Evolutionary conservation across 805 yeast species (phyloP).

Genomic region (Myxozyma nipponensis): DNA sequence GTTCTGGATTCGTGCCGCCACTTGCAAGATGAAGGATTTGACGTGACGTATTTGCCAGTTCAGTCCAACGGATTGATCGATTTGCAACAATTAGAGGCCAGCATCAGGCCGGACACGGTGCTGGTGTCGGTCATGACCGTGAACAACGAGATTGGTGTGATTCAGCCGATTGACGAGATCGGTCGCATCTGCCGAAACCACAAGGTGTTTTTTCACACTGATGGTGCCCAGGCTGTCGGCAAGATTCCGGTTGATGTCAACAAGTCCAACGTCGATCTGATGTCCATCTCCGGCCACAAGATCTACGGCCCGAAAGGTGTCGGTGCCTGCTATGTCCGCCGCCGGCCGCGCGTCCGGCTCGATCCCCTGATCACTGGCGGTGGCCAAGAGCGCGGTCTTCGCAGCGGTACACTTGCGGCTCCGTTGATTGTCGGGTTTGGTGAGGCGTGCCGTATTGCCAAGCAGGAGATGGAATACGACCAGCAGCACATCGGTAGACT

Average conservation of each 20-base stretch:
- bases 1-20: slow-evolving; percentile 95
- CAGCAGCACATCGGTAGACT: slow-evolving; percentile 62
- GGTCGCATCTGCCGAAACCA: slow-evolving; percentile 80
- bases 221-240: slow-evolving; percentile 96
- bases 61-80: slow-evolving; percentile 72
- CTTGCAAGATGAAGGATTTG: slow-evolving; percentile 94
- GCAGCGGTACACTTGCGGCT: slow-evolving; percentile 97
- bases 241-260: slow-evolving; percentile 91
- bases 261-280: slow-evolving; percentile 83
- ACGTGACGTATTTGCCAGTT: slow-evolving; percentile 89
- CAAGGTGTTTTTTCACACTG: slow-evolving; percentile 95
- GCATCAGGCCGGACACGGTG: slow-evolving; percentile 87
- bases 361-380: slow-evolving; percentile 96
- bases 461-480: slow-evolving; percentile 70
- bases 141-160: slow-evolving; percentile 95
- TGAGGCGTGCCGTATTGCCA: slow-evolving; percentile 88
- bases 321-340: slow-evolving; percentile 91
- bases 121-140: slow-evolving; percentile 95
- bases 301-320: slow-evolving; percentile 97
- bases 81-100: slow-evolving; percentile 69
- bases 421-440: slow-evolving; percentile 95
- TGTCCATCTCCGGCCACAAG: slow-evolving; percentile 94
- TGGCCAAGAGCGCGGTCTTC: slow-evolving; percentile 97
- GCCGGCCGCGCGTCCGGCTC: slow-evolving; percentile 96
- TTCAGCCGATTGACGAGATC: slow-evolving; percentile 92